Percentiles rank a stretch among this genome's conserved stretches.
Conservation (phyloP, 2,329 filamentous ascomycete species). For the Epichloe gansuensis region DNA sequence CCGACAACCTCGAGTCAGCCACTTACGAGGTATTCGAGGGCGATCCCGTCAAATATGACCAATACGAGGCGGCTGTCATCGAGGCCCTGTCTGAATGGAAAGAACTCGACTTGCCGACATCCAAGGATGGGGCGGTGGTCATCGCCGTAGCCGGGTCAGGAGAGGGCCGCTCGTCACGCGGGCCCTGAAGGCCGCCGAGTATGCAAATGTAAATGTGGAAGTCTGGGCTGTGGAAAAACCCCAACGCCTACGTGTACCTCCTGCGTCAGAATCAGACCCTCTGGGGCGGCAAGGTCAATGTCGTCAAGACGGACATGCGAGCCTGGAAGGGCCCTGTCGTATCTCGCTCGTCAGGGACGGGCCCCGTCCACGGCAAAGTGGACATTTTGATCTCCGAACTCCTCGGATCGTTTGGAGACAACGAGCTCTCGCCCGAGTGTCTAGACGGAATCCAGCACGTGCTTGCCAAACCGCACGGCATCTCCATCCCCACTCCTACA, state of each 20-base stretch:
- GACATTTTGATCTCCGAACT: constrained; percentile 93
- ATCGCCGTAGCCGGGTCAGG: constrained; percentile 85
- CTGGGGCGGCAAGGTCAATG: constrained; percentile 72
- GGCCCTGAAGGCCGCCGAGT: constrained; percentile 66
- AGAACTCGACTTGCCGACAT: constrained; percentile 57
- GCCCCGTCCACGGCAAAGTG: constrained; percentile 50
- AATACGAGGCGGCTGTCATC: constrained; percentile 78
- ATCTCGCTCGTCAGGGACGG: constrained; percentile 27
- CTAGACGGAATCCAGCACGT: constrained; percentile 92
- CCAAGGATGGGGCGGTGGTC: constrained; percentile 58
- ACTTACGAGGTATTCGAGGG: constrained; percentile 99
- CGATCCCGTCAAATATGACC: constrained; percentile 94
- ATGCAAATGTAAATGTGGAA: constrained; percentile 65
- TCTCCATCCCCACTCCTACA: constrained; percentile 89
- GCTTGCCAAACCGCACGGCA: constrained; percentile 63
- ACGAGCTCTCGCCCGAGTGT: constrained; percentile 93
- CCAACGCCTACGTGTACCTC: constrained; percentile 89
- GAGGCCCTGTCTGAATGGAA: constrained; percentile 75
- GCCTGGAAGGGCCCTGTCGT: constrained; percentile 76
- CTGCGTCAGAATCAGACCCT: constrained; percentile 70
- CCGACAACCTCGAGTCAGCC: constrained; percentile 91
- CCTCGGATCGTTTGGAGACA: constrained; percentile 90
- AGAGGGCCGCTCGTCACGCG: constrained; percentile 85
- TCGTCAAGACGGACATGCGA: constrained; percentile 96
- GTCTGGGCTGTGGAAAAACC: constrained; percentile 96